Base-by-base conservation (phyloP, 192 early-diverging fungal species). In the Umbelopsis vinacea region DNA sequence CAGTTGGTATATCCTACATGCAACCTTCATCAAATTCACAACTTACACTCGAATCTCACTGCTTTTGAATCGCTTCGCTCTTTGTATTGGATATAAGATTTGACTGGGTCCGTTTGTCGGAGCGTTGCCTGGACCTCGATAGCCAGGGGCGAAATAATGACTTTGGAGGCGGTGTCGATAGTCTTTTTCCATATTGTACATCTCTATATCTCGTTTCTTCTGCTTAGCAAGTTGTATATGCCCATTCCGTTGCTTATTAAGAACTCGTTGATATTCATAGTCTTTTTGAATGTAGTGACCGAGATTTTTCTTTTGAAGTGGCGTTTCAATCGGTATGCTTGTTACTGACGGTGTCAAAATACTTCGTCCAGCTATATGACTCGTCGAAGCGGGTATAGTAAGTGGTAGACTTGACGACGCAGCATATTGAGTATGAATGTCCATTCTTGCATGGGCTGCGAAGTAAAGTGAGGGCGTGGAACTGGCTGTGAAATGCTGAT, bases 101-200 rank as follows among this genome's bases (percentile, higher is more conserved):
- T 79, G 68, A 46, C 75, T 79, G 40, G 73, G 80, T 19, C 67
- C 78, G 2, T 79, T 76, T 9, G 84, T 82, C 0, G 55, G 69
- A 5, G 86, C 86, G 71, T 91, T 92, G 29, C 84, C 86, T 43
- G 75, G 81, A 1, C 85, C 86, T 50, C 73, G 23, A 72, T 92
- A 92, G 12, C 91, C 91, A 35, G 79, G 72, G 11, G 89, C 89
- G 81, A 85, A 88, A 3, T 46, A 29, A 8, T 78, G 46, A 7
- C 69, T 54, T 46, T 83, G 79, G 10, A 71, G 67, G 46, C 68
- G 69, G 15, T 79, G 47, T 11, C 71, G 68, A 15, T 50, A 15
- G 5, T 50, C 19, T 66, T 74, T 57, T 46, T 84, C 84, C 4
- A 54, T 73, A 19, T 81, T 76, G 9, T 73, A 29, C 7, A 71